These are phyloP conservation scores for Nymphaea thermarum DNA, from an alignment of 164 flowering plant genomes.

Conservation along the genomic window DNA sequence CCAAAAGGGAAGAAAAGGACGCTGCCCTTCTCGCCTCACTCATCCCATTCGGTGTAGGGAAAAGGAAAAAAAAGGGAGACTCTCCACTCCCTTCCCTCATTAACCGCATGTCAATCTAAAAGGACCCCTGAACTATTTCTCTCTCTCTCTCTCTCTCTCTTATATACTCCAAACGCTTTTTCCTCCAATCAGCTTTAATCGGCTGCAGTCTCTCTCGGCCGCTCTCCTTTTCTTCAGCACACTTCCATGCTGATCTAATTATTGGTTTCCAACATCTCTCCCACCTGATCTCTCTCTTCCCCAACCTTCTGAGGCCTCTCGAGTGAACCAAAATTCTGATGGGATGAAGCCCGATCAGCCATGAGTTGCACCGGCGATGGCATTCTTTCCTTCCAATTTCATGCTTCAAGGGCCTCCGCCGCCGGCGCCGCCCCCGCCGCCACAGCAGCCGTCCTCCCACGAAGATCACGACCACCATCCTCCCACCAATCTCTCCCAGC, in stretches of 20 bases:
- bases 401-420: slow-evolving; percentile 38
- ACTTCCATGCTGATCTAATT: not conserved
- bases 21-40: no score
- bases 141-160: slow-evolving; percentile 2
- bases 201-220: not conserved
- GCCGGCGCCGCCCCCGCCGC: not conserved
- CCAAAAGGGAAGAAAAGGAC: no score
- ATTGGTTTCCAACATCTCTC: not conserved
- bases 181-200: not conserved
- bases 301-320: slow-evolving; percentile 12
- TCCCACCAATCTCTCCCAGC: slow-evolving; percentile 35
- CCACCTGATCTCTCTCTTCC: slow-evolving; percentile 6
- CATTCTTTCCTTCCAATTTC: slow-evolving; percentile 82
- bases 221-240: not conserved
- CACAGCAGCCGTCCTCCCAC: slow-evolving; percentile 9
- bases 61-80: not conserved
- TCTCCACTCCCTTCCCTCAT: not conserved
- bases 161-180: not conserved
- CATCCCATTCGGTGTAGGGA: not conserved
- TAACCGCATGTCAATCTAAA: not conserved
- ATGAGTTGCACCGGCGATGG: slow-evolving; percentile 52
- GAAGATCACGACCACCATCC: slow-evolving; percentile 29
- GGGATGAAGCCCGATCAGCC: not conserved
- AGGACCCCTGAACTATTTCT: not conserved
- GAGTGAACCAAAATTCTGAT: slow-evolving; percentile 8